A percentile compares a stretch with the other conserved stretches of the same genome.
Evolutionary conservation across 2,329 filamentous ascomycete genomes (phyloP).

Genomic region (Fusarium fujikuroi): DNA sequence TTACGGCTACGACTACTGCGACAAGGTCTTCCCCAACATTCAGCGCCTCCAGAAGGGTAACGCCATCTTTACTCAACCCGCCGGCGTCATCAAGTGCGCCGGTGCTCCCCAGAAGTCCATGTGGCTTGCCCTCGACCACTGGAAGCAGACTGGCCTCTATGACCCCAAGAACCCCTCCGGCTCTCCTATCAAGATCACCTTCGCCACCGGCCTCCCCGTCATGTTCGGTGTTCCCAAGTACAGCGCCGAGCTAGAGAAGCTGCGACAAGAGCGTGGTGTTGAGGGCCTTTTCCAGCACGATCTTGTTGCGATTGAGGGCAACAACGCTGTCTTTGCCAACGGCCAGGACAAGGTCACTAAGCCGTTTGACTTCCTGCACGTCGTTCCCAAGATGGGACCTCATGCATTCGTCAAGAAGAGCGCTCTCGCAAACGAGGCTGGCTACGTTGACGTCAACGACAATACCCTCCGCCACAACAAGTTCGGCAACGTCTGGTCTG

Average conservation of each 20-base stretch:
- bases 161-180: slow-evolving; percentile 49
- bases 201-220: slow-evolving; percentile 64
- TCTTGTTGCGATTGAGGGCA: slow-evolving; percentile 62
- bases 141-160: slow-evolving; percentile 65
- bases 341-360: slow-evolving; percentile 57
- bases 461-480: slow-evolving; percentile 63
- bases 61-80: slow-evolving; percentile 70
- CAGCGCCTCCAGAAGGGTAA: slow-evolving; percentile 59
- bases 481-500: slow-evolving; percentile 68
- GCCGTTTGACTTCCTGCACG: slow-evolving; percentile 66
- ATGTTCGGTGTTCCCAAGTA: slow-evolving; percentile 73
- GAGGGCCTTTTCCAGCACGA: slow-evolving; percentile 70
- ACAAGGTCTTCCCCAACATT: slow-evolving; percentile 63
- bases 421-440: slow-evolving; percentile 63
- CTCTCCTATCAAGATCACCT: slow-evolving; percentile 63
- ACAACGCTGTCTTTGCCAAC: slow-evolving; percentile 62
- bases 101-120: slow-evolving; percentile 71
- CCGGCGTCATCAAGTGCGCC: slow-evolving; percentile 69
- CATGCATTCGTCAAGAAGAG: slow-evolving; percentile 65
- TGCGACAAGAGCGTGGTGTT: slow-evolving; percentile 64
- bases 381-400: slow-evolving; percentile 68
- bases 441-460: slow-evolving; percentile 68
- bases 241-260: slow-evolving; percentile 61
- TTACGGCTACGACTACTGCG: slow-evolving; percentile 65
- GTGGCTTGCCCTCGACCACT: slow-evolving; percentile 70